phyloP scores from a whole-genome alignment of 2,329 filamentous ascomycete genomes.

The Nannizziopsis barbatae region DNA sequence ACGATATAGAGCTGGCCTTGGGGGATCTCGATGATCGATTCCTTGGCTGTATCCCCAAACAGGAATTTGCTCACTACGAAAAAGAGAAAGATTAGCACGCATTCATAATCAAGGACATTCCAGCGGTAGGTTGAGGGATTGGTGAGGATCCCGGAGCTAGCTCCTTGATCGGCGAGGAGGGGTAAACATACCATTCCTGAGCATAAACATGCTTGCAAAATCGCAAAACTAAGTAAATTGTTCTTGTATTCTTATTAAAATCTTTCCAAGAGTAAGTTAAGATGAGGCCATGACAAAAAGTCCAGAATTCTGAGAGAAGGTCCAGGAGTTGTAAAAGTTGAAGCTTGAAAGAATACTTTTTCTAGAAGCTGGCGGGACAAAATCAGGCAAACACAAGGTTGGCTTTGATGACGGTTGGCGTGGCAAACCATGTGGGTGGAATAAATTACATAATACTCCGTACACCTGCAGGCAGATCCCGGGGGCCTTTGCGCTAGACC shows the following conservation, averaged over 20 bases:
- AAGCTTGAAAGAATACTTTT: constrained; percentile 1
- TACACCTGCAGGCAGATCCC: no score
- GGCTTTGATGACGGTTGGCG: background rate
- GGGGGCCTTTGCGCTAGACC: no score
- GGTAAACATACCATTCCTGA: constrained; percentile 42
- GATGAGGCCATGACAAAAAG: background rate
- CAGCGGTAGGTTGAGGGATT: background rate
- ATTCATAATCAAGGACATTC: background rate
- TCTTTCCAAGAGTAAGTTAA: background rate
- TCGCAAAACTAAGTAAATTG: background rate
- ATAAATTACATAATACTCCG: no score
- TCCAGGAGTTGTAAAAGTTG: background rate
- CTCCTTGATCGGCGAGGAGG: background rate
- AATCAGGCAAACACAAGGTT: constrained; percentile 5
- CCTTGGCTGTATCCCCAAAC: constrained; percentile 78
- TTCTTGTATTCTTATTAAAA: no score
- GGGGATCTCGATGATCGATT: constrained; percentile 85
- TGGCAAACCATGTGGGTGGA: background rate
- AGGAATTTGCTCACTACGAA: constrained; percentile 74
- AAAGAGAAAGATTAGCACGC: constrained; percentile 9
- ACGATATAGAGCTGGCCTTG: constrained; percentile 97
- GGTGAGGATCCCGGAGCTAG: constrained; percentile 20
- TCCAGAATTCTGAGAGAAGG: background rate
- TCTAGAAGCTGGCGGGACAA: background rate
- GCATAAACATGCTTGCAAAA: constrained; percentile 44